Percentiles rank a stretch among this genome's conserved stretches.
Evolutionary conservation across 1,139 yeast genomes (phyloP).

Genomic region (Scheffersomyces cryptocercus): DNA sequence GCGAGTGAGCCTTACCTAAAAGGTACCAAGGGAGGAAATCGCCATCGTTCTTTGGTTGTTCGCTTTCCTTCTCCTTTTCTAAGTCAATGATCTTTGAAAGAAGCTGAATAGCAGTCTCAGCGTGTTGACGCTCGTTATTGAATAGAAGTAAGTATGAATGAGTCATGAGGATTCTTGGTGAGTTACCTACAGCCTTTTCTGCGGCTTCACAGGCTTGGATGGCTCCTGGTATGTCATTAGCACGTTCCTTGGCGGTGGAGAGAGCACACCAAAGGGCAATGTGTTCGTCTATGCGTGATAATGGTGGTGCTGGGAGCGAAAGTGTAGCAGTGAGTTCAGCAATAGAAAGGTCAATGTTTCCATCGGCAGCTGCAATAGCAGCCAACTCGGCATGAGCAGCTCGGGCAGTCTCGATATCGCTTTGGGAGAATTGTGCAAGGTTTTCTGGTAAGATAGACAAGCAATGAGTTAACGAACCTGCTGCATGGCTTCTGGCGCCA

Average conservation of each 20-base stretch:
- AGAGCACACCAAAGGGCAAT: conserved; percentile 55
- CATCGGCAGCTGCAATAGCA: conserved; percentile 52
- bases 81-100: conserved; percentile 36
- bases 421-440: conserved; percentile 21
- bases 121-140: conserved; percentile 23
- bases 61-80: conserved; percentile 23
- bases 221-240: conserved; percentile 49
- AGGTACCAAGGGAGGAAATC: conserved; percentile 62
- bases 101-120: conserved; percentile 39
- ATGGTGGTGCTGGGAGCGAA: conserved; percentile 50
- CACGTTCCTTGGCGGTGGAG: conserved; percentile 51
- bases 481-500: conserved; percentile 46
- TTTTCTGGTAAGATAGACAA: conserved; percentile 40
- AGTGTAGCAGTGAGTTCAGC: conserved; percentile 51
- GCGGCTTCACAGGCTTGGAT: conserved; percentile 50
- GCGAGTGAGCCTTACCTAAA: conserved; percentile 54
- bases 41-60: conserved; percentile 25
- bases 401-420: conserved; percentile 48
- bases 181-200: conserved; percentile 42
- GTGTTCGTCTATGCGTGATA: conserved; percentile 45
- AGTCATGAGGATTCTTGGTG: conserved; percentile 45
- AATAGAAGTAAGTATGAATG: conserved; percentile 49
- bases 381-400: conserved; percentile 57
- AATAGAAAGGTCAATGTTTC: conserved; percentile 47
- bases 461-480: conserved; percentile 46